These are phyloP conservation scores for Porcisia hertigi DNA, from an alignment of 208 protist genomes.

Conservation along the genomic window DNA sequence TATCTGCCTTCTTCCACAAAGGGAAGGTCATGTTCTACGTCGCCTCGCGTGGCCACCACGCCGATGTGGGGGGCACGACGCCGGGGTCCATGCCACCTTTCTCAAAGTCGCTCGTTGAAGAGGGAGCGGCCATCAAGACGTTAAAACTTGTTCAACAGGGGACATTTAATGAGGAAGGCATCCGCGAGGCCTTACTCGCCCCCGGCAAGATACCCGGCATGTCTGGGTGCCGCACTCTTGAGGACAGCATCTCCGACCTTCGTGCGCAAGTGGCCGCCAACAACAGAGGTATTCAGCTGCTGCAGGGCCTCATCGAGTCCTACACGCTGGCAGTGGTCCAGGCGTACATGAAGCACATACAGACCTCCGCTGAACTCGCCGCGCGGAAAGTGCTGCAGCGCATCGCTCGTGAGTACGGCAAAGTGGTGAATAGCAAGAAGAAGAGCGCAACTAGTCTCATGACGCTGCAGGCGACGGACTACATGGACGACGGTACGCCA, in stretches of 20 bases:
- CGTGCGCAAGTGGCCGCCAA: conserved; percentile 94
- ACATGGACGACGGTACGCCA: conserved; percentile 95
- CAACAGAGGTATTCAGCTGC: conserved; percentile 90
- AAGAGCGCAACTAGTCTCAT: neutral
- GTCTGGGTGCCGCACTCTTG: conserved; percentile 80
- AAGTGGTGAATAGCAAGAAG: conserved; percentile 22
- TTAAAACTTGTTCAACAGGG: conserved; percentile 91
- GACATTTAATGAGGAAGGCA: conserved; percentile 88
- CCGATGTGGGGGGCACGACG: conserved; percentile 95
- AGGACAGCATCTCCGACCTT: conserved; percentile 94
- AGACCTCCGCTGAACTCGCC: conserved; percentile 89
- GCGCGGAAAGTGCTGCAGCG: conserved; percentile 88
- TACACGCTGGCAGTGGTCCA: conserved; percentile 90
- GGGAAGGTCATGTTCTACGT: conserved; percentile 90
- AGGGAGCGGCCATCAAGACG: conserved; percentile 92
- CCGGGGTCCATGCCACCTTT: conserved; percentile 96
- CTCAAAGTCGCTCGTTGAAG: conserved; percentile 90
- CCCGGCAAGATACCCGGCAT: conserved; percentile 68
- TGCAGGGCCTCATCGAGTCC: conserved; percentile 87
- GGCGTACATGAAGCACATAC: conserved; percentile 95
- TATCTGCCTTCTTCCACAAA: conserved; percentile 84
- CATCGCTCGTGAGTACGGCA: conserved; percentile 44
- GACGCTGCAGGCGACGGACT: conserved; percentile 58
- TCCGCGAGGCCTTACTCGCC: conserved; percentile 76
- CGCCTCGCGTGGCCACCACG: conserved; percentile 95